Percentiles rank a stretch among this genome's conserved stretches.
Conservation (phyloP, 106 monocot species). For the Iris macrosiphon region DNA sequence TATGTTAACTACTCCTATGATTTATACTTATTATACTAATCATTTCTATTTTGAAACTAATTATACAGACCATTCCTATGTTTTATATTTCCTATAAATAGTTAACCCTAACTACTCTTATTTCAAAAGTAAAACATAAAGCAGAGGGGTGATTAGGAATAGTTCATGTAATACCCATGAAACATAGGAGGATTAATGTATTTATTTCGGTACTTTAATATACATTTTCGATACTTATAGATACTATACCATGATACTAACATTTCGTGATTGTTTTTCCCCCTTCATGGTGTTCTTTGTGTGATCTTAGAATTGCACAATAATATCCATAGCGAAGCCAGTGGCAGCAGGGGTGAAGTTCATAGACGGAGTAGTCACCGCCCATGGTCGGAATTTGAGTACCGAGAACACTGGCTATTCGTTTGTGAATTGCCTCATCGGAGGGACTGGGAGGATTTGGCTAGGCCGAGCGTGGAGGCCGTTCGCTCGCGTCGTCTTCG, state of each 20-base stretch:
- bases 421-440: constrained; percentile 75
- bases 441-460: constrained; percentile 80
- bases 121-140: too few species aligned
- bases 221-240: background rate
- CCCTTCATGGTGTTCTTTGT: background rate
- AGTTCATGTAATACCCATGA: too few species aligned
- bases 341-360: constrained; percentile 36
- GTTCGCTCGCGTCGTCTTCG: constrained; percentile 66
- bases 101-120: too few species aligned
- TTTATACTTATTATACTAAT: too few species aligned
- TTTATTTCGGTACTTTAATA: too few species aligned
- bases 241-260: background rate
- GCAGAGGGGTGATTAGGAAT: too few species aligned
- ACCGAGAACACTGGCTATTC: constrained; percentile 70
- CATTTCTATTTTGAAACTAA: background rate
- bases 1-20: too few species aligned
- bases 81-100: too few species aligned
- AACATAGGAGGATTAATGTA: too few species aligned
- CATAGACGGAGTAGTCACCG: constrained; percentile 68
- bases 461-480: constrained; percentile 87
- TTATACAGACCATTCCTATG: too few species aligned
- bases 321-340: constrained; percentile 66
- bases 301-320: constrained; percentile 49
- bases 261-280: background rate
- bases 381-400: constrained; percentile 37